Conservation (phyloP, 345 rosid genomes). For the Corymbia maculata region DNA sequence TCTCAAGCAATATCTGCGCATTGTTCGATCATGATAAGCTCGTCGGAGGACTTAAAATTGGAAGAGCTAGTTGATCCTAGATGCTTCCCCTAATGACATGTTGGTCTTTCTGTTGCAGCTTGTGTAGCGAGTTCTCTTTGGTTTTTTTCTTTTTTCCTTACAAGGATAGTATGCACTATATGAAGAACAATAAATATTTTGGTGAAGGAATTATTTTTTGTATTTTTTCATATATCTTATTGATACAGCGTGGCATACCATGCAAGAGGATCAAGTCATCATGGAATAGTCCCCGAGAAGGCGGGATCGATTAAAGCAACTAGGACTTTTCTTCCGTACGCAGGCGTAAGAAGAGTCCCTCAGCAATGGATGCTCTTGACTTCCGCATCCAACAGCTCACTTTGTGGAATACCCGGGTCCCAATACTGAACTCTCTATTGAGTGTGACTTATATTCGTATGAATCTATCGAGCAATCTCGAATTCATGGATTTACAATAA, state of each 20-base stretch:
- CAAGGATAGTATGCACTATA: too few species aligned
- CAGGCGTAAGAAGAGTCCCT: not conserved
- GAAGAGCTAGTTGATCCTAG: too few species aligned
- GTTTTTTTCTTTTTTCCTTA: too few species aligned
- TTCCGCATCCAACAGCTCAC: not conserved
- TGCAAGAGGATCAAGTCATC: not conserved
- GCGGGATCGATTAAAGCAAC: not conserved
- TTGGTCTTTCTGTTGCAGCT: too few species aligned
- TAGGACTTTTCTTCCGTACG: not conserved
- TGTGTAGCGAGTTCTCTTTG: too few species aligned
- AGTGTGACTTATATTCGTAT: not conserved
- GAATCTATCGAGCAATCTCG: not conserved
- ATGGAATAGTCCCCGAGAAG: not conserved
- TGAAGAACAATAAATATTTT: too few species aligned
- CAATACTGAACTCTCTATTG: not conserved
- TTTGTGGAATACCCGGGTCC: not conserved
- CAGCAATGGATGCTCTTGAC: not conserved
- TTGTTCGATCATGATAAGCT: too few species aligned
- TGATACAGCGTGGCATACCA: not conserved
- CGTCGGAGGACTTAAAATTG: too few species aligned
- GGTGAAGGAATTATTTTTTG: too few species aligned
- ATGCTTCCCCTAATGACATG: too few species aligned
- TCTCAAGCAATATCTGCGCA: too few species aligned
- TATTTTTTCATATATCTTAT: too few species aligned
- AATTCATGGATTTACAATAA: not conserved